Evolutionary conservation across 768 basidiomycete species (phyloP).

Genomic region (Gautieria morchelliformis): DNA sequence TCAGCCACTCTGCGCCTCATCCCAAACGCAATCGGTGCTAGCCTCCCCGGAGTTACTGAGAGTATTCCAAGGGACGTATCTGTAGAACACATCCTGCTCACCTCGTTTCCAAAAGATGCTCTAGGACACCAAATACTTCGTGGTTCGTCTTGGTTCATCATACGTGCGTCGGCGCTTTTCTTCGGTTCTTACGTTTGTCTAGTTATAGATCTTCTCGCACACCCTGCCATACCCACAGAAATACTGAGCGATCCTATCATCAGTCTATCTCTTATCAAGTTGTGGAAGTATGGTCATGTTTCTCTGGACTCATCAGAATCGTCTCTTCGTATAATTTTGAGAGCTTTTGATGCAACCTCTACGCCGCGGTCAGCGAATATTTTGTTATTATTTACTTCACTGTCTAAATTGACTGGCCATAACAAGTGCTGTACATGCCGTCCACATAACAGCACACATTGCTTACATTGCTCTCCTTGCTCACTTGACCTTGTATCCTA

Average conservation of each 20-base stretch:
- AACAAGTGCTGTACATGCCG: not conserved
- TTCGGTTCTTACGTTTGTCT: not conserved
- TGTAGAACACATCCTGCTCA: not conserved
- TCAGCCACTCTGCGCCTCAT: not conserved
- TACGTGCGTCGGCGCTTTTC: not conserved
- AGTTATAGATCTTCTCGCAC: slow-evolving; percentile 6
- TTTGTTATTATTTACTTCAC: not conserved
- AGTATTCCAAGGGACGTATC: not conserved
- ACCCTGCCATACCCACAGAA: not conserved
- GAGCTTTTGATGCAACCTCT: not conserved
- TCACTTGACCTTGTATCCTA: not conserved
- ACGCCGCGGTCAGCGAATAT: slow-evolving; percentile 1
- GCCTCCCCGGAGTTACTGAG: not conserved
- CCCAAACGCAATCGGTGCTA: not conserved
- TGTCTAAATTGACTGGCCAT: not conserved
- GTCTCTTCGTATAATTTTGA: not conserved
- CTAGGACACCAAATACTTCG: not conserved
- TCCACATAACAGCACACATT: not conserved
- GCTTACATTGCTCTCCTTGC: not conserved
- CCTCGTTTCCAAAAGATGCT: not conserved
- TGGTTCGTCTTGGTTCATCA: not conserved
- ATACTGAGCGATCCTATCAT: not conserved
- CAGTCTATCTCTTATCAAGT: not conserved
- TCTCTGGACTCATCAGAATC: not conserved
- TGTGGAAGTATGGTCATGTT: not conserved